phyloP scores from a whole-genome alignment of 2,329 filamentous ascomycete species.

The Helotiales sp. region DNA sequence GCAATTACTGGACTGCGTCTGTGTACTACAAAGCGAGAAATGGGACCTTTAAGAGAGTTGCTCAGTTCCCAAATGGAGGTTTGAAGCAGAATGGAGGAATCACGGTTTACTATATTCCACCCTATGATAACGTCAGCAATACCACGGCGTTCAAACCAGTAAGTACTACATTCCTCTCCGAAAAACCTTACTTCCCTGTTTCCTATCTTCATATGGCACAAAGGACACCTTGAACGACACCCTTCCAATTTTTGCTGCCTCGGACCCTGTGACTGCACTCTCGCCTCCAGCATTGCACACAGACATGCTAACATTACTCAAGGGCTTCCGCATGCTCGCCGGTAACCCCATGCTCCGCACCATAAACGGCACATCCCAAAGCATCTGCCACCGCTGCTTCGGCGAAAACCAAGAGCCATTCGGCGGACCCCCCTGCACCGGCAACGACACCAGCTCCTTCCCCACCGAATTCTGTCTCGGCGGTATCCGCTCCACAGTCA shows the following conservation, averaged over 20 bases:
- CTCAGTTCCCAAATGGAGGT: constrained; percentile 10
- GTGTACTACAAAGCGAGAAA: constrained; percentile 33
- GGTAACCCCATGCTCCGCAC: constrained; percentile 41
- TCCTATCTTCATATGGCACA: too few species aligned
- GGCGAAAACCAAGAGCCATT: constrained; percentile 34
- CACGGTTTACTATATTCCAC: constrained; percentile 40
- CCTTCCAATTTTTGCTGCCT: too few species aligned
- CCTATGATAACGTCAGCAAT: constrained; percentile 35
- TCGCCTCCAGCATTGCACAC: not conserved
- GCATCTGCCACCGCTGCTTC: constrained; percentile 57
- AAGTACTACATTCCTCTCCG: too few species aligned
- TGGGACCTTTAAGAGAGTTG: constrained; percentile 34
- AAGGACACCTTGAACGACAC: too few species aligned
- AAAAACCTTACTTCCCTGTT: too few species aligned
- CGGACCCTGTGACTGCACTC: too few species aligned
- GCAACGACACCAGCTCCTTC: constrained; percentile 48
- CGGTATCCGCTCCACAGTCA: constrained; percentile 52
- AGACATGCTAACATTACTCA: constrained; percentile 1
- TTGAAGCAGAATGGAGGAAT: constrained; percentile 39
- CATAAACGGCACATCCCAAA: constrained; percentile 43
- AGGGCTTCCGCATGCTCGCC: constrained; percentile 47
- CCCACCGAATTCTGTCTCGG: constrained; percentile 53
- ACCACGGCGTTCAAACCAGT: constrained; percentile 40
- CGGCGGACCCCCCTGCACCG: constrained; percentile 33
- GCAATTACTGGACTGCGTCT: constrained; percentile 36